Evolutionary conservation across 2,329 filamentous ascomycete species (phyloP), one percentile per base, ranked within the genome.

Genomic region (Pseudogymnoascus sp.): DNA sequence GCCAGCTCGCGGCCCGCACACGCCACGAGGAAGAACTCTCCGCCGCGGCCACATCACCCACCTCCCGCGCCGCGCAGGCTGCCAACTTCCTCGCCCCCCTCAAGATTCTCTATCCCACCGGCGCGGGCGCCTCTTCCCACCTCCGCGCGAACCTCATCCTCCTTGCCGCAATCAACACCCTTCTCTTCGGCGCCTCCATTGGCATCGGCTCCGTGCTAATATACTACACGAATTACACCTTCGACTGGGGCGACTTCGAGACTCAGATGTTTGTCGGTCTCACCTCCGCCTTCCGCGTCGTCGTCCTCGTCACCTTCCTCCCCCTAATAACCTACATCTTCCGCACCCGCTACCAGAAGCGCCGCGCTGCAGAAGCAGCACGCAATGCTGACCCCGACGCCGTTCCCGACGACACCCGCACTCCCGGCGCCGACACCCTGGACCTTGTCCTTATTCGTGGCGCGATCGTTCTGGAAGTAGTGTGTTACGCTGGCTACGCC

Each of bases 61-160:
- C 77, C 28, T 67, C 70, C 71, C 1, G 74, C 39, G 20, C 39
- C 28, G 50, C 35, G 59, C 20, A 59, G 25, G 57, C 60, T 11
- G 63, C 43, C 6, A 94, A 94, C 69, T 81, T 94, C 0, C 76
- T 97, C 41, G 83, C 81, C 12, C 91, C 93, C 0, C 81, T 99
- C 3, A 84, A 83, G 65, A 86, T 95, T 30, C 81, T 97, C 2
- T 87, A 82, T 70, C 93, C 92, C 0, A 85, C 79, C 0, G 89
- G 87, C 0, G 81, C 80, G 0, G 83, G 84, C 2, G 85, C 80
- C 70, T 76, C 81, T 68, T 65, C 76, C 35, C 74, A 80, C 1
- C 75, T 96, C 30, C 86, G 91, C 14, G 80, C 86, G 60, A 99
- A 99, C 70, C 77, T 99, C n/a, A 71, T 96, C 2, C 75, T 93